phyloP scores from a whole-genome alignment of 257 asterid genomes.

The Nicotiana attenuata region DNA sequence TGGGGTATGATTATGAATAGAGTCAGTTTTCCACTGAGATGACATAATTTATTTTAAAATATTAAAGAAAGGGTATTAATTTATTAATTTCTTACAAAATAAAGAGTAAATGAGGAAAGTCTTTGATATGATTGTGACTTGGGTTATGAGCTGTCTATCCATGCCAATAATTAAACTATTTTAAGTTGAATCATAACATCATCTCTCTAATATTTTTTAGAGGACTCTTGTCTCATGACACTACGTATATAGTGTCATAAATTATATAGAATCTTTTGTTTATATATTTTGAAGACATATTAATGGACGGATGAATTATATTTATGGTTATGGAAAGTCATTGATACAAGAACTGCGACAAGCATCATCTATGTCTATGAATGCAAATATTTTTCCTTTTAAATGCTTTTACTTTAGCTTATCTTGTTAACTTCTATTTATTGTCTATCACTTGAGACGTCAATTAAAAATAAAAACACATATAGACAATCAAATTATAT shows the following conservation, averaged over 20 bases:
- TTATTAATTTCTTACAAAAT: not conserved
- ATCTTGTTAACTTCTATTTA: not conserved
- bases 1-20: slow-evolving; percentile 3
- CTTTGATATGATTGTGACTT: slow-evolving; percentile 16
- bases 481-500: too few species aligned
- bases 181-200: not conserved
- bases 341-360: not conserved
- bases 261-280: not conserved
- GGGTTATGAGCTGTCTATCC: slow-evolving; percentile 25
- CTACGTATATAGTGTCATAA: not conserved
- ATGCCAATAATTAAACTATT: slow-evolving; percentile 20
- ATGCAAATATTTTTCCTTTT: not conserved
- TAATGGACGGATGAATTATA: not conserved
- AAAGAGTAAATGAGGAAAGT: slow-evolving; percentile 14
- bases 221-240: slow-evolving; percentile 5
- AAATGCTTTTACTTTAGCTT: not conserved
- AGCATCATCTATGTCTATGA: not conserved
- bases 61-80: not conserved
- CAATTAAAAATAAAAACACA: too few species aligned
- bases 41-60: slow-evolving; percentile 15
- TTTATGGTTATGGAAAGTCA: not conserved
- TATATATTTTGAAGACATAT: not conserved
- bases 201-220: not conserved
- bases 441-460: not conserved
- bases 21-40: slow-evolving; percentile 14